Evolutionary conservation across 257 asterid genomes (phyloP).

Genomic region (Pogostemon cablin): DNA sequence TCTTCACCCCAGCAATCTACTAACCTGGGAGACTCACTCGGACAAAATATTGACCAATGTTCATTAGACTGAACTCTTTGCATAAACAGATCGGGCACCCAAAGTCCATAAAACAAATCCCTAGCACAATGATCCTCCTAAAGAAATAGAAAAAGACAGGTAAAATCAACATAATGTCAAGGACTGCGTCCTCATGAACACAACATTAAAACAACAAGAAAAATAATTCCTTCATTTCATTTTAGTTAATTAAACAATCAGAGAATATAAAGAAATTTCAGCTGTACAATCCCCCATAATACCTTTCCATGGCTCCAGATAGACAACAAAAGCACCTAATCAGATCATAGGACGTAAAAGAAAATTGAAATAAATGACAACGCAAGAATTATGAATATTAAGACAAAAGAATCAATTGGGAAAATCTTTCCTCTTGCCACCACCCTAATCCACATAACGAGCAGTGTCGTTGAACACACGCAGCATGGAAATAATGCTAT

Average conservation of each 20-base stretch:
- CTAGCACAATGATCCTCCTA: constrained; percentile 96
- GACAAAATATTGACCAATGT: constrained; percentile 91
- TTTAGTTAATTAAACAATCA: constrained; percentile 25
- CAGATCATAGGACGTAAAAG: constrained; percentile 22
- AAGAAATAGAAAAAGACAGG: background rate
- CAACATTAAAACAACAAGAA: background rate
- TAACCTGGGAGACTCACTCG: constrained; percentile 92
- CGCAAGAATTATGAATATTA: background rate
- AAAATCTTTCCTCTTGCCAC: constrained; percentile 96
- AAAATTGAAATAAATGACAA: constrained; percentile 18
- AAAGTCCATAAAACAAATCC: constrained; percentile 89
- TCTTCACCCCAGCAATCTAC: constrained; percentile 99
- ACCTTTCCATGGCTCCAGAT: constrained; percentile 98
- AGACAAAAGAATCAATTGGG: background rate
- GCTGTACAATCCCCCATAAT: constrained; percentile 22
- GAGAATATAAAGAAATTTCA: background rate
- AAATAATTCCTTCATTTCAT: background rate
- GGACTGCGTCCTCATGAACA: background rate
- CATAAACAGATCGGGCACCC: constrained; percentile 97
- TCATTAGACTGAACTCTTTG: constrained; percentile 74
- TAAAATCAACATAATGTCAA: background rate
- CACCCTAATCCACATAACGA: constrained; percentile 95
- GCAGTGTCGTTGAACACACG: constrained; percentile 96
- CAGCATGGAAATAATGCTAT: constrained; percentile 96
- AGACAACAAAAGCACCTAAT: constrained; percentile 95